Evolutionary conservation across 805 yeast species (phyloP).

Genomic region (Pichia heedii): DNA sequence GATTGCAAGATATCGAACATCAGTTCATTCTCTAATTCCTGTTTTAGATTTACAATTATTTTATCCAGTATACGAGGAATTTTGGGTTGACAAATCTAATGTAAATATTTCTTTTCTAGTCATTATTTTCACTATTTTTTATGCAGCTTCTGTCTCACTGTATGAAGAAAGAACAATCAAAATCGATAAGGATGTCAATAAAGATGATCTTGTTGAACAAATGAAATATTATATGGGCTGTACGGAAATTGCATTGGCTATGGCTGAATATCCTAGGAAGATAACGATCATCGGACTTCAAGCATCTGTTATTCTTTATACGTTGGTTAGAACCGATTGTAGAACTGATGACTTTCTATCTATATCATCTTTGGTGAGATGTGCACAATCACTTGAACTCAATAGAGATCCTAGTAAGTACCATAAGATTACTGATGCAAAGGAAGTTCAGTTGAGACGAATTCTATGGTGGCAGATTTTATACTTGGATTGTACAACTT

Average conservation of each 20-base stretch:
- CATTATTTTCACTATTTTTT: slow-evolving; percentile 42
- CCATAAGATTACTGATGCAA: slow-evolving; percentile 38
- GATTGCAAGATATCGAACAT: slow-evolving; percentile 38
- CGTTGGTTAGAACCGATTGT: slow-evolving; percentile 45
- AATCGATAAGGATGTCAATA: slow-evolving; percentile 8
- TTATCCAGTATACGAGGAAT: slow-evolving; percentile 36
- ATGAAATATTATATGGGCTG: slow-evolving; percentile 42
- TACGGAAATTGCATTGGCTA: slow-evolving; percentile 38
- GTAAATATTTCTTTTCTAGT: slow-evolving; percentile 38
- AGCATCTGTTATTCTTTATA: slow-evolving; percentile 34
- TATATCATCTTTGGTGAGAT: slow-evolving; percentile 45
- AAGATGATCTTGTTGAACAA: slow-evolving; percentile 30
- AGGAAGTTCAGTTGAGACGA: slow-evolving; percentile 41
- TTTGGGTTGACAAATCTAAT: slow-evolving; percentile 32
- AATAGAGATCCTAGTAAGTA: slow-evolving; percentile 49
- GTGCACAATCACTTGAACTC: slow-evolving; percentile 45
- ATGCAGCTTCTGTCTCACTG: slow-evolving; percentile 51
- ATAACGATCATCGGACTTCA: slow-evolving; percentile 31
- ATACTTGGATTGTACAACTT: slow-evolving; percentile 47
- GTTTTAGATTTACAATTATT: slow-evolving; percentile 39
- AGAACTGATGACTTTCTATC: slow-evolving; percentile 45
- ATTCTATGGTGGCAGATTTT: slow-evolving; percentile 59
- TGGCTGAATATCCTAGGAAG: slow-evolving; percentile 44
- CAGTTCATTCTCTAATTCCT: slow-evolving; percentile 51
- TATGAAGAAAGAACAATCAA: slow-evolving; percentile 47